A percentile compares a stretch with the other conserved stretches of the same genome.
phyloP scores from a whole-genome alignment of 176 grass and related monocot genomes.

The Rhynchospora tenuis region DNA sequence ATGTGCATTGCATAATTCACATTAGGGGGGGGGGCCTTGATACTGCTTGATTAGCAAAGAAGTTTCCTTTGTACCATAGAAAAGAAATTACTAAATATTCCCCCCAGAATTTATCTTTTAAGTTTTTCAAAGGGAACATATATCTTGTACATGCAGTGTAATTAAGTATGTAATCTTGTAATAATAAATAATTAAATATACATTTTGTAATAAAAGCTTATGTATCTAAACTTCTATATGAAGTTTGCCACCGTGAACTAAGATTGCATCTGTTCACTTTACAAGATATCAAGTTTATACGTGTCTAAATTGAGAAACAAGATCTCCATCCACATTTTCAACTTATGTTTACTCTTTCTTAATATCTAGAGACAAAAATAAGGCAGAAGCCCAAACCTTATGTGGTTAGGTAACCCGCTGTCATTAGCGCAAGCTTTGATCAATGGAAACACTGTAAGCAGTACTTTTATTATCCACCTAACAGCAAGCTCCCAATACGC shows the following conservation, averaged over 20 bases:
- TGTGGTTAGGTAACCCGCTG: slow-evolving; percentile 67
- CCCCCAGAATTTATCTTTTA: not conserved
- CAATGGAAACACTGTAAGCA: slow-evolving; percentile 85
- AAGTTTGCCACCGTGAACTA: not conserved
- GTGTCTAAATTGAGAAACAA: not conserved
- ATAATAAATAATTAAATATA: not conserved
- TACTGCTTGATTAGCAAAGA: not conserved
- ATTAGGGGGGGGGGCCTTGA: not conserved
- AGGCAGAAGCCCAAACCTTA: slow-evolving; percentile 34
- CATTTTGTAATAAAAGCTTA: not conserved
- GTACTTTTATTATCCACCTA: slow-evolving; percentile 90
- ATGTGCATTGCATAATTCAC: not conserved
- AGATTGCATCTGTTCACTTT: not conserved
- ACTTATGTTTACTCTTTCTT: not conserved
- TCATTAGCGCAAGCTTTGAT: slow-evolving; percentile 87
- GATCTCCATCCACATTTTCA: not conserved
- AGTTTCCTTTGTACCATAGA: not conserved
- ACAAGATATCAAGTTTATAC: not conserved
- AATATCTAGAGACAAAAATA: not conserved
- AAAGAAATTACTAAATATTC: not conserved
- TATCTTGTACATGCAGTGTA: not conserved
- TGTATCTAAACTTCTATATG: not conserved
- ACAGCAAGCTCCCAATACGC: slow-evolving; percentile 93
- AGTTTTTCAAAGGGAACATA: not conserved
- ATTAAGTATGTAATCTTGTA: not conserved